These are phyloP conservation scores for cucumber (Cucumis sativus) DNA, from an alignment of 306 rosid genomes.

Conservation along the genomic window DNA sequence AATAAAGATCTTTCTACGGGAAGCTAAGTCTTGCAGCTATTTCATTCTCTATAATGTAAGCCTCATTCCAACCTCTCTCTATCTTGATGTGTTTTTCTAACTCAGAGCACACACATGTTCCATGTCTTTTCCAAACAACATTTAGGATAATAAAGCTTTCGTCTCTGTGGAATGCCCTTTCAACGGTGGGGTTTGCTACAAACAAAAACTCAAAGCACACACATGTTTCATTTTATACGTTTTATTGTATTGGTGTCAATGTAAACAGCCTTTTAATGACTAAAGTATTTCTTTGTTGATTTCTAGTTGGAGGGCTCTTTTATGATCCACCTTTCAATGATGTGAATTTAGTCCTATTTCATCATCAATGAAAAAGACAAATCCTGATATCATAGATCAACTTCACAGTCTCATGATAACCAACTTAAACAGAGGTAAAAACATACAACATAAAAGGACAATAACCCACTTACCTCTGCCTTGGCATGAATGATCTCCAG, in stretches of 20 bases:
- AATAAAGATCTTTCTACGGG: too few species aligned
- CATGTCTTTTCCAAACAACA: too few species aligned
- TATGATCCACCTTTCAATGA: neutral
- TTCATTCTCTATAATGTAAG: too few species aligned
- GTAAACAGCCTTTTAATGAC: neutral
- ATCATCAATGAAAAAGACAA: neutral
- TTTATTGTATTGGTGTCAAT: neutral
- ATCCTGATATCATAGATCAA: neutral
- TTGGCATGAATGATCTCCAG: conserved; percentile 58
- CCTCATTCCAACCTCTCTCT: too few species aligned
- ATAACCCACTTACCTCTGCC: conserved; percentile 48
- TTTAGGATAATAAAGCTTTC: too few species aligned
- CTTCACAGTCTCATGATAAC: neutral
- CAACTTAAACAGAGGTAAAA: neutral
- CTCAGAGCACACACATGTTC: too few species aligned
- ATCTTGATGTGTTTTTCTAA: too few species aligned
- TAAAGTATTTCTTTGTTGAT: neutral
- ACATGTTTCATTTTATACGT: neutral
- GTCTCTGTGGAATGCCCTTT: too few species aligned
- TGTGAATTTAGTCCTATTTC: neutral
- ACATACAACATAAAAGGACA: neutral
- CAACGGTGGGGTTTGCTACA: too few species aligned
- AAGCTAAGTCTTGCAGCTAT: too few species aligned
- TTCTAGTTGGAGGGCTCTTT: neutral
- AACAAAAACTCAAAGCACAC: too few species aligned